These are phyloP conservation scores for Sequoia sempervirens DNA, from an alignment of 75 land plant genomes.

Conservation along the genomic window DNA sequence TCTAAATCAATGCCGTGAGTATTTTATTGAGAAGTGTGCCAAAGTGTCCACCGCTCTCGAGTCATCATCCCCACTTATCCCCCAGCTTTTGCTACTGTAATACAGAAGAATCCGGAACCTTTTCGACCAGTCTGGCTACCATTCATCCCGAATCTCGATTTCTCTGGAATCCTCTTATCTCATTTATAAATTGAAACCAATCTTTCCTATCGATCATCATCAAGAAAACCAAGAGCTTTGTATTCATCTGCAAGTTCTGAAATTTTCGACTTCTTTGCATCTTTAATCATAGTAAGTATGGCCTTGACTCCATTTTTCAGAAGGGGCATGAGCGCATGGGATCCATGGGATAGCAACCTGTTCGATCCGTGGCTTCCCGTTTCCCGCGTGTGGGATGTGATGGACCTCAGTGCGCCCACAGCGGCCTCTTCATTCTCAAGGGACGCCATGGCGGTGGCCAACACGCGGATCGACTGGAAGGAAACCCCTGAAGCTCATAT, in stretches of 20 bases:
- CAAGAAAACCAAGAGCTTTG: too few relatives aligned
- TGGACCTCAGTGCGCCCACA: background rate
- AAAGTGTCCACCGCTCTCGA: too few relatives aligned
- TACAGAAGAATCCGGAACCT: too few relatives aligned
- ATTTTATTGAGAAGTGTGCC: too few relatives aligned
- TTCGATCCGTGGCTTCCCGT: background rate
- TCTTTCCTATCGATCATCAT: too few relatives aligned
- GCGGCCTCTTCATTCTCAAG: background rate
- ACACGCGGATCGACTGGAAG: slow-evolving; percentile 11
- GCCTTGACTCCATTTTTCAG: background rate
- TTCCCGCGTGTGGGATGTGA: background rate
- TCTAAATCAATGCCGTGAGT: too few relatives aligned
- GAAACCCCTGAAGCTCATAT: slow-evolving; percentile 40
- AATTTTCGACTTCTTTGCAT: background rate
- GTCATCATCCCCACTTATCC: too few relatives aligned
- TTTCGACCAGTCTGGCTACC: too few relatives aligned
- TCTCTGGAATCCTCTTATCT: too few relatives aligned
- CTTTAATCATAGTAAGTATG: background rate
- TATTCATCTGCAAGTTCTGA: background rate
- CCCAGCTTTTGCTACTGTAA: too few relatives aligned
- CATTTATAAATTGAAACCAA: too few relatives aligned
- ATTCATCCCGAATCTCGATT: too few relatives aligned
- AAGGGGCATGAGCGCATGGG: background rate
- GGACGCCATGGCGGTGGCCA: slow-evolving; percentile 32
- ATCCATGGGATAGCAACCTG: background rate